Percentiles rank a stretch among this genome's conserved stretches.
Conservation (phyloP, 257 asterid species). For the Thymus quinquecostatus region DNA sequence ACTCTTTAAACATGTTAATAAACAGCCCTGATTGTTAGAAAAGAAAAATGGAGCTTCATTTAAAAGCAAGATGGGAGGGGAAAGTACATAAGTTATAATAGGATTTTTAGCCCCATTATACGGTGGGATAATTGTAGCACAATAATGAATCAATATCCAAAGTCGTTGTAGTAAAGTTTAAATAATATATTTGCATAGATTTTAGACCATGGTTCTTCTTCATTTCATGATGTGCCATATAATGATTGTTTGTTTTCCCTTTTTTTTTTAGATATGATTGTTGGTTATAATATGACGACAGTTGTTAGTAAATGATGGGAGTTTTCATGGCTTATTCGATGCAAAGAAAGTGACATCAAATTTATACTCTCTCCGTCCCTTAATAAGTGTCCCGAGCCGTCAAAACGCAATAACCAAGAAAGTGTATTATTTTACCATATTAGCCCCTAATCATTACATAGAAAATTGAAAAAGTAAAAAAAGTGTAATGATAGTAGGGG, state of each 20-base stretch:
- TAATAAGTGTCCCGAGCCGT: too few species aligned
- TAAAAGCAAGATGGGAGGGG: background rate
- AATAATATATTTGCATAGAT: conserved; percentile 10
- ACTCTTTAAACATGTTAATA: too few species aligned
- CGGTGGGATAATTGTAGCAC: background rate
- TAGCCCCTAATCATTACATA: too few species aligned
- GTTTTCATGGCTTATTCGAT: conserved; percentile 31
- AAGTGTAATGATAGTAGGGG: too few species aligned
- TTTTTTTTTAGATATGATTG: too few species aligned
- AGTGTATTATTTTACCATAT: too few species aligned
- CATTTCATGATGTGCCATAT: conserved; percentile 29
- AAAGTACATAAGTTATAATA: background rate
- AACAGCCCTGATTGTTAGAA: too few species aligned
- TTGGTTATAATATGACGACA: conserved; percentile 29
- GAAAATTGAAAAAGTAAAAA: too few species aligned
- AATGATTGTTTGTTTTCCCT: conserved; percentile 21
- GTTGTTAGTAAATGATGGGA: conserved; percentile 37
- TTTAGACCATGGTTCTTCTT: background rate
- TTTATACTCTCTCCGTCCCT: too few species aligned
- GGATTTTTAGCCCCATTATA: background rate
- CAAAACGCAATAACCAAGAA: too few species aligned
- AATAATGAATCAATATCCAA: background rate
- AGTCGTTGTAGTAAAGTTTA: background rate
- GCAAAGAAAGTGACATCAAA: conserved; percentile 32
- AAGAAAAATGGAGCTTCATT: background rate